Base-by-base conservation (phyloP, 805 yeast genomes). In the Myxozyma monticola region DNA sequence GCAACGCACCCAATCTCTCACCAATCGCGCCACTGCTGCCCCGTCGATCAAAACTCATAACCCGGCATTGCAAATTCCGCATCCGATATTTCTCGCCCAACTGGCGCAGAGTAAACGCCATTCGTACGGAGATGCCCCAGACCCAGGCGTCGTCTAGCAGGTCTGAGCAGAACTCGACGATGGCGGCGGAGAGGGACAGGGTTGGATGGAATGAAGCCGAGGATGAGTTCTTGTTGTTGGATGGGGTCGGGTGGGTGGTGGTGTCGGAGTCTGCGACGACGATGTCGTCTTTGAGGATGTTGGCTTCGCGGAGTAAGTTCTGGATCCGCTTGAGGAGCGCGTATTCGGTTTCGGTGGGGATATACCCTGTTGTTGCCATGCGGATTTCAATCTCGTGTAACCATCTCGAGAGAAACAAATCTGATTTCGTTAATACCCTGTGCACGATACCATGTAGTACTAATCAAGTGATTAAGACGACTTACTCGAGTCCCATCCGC, bases 401-500 rank as follows among this genome's bases (percentile, higher is more conserved):
- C 51, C 51, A 48, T 17, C 46, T 38, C 29, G 51, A 48, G 6
- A 48, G 36, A 37, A 48, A 48, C 14, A 48, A 17, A 21, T 41
- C 44, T 42, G 29, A 8, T 8, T 9, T 4, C 20, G 5, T 7
- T 5, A 7, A 5, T 10, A 15, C 6, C 6, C 22, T 7, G 10
- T 5, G 7, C 5, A 14, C 5, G 22, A 8, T 14, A 22, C 4
- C 9, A 40, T 15, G 10, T 21, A 26, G 29, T 10, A 9, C 29
- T n/a, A 31, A n/a, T 14, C 31, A n/a, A 17, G 12, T 15, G 1
- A n/a, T 21, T 18, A 9, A 9, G 6, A 30, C 6, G 5, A 38
- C 49, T 30, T 30, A 45, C 49, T 45, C 14, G 49, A 42, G 22
- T 48, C 51, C 51, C 51, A 48, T 4, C 51, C 51, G n/a, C 51